phyloP scores from a whole-genome alignment of 768 basidiomycete species.

The Candolleomyces efflorescens region DNA sequence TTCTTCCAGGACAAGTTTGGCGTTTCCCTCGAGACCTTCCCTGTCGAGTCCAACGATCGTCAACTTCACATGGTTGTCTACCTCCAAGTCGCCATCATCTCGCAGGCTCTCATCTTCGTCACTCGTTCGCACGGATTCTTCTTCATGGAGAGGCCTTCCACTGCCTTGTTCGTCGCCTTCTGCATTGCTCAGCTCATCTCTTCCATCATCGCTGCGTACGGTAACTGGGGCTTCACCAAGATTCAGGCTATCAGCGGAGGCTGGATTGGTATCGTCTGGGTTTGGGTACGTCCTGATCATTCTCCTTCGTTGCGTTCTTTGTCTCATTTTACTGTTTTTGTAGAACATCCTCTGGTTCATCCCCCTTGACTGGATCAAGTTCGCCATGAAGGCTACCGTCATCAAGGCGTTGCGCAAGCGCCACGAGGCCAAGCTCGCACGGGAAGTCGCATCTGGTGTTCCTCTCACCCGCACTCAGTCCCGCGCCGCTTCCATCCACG shows the following conservation, averaged over 20 bases:
- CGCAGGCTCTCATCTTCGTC: conserved; percentile 95
- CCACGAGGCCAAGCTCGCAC: conserved; percentile 40
- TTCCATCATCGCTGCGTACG: conserved; percentile 93
- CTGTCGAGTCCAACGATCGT: conserved; percentile 52
- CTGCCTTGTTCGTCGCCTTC: conserved; percentile 89
- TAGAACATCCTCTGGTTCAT: conserved; percentile 96
- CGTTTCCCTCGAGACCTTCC: conserved; percentile 44
- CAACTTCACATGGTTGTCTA: conserved; percentile 87
- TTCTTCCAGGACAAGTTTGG: conserved; percentile 92
- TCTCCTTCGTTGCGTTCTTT: not conserved
- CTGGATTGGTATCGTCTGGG: conserved; percentile 98
- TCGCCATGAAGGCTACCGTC: conserved; percentile 90
- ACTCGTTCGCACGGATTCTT: conserved; percentile 93
- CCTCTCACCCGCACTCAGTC: conserved; percentile 85
- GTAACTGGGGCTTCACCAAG: conserved; percentile 90
- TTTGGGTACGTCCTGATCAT: conserved; percentile 63
- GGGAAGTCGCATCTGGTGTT: conserved; percentile 44
- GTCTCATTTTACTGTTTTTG: conserved; percentile 2
- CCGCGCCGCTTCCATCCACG: conserved; percentile 87
- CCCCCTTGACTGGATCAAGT: conserved; percentile 94
- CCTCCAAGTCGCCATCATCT: conserved; percentile 97
- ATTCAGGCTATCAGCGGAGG: conserved; percentile 79
- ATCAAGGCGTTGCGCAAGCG: conserved; percentile 80
- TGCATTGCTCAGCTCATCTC: conserved; percentile 91
- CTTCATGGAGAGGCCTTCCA: conserved; percentile 96